Conservation (phyloP, 176 grass and related monocot genomes). For the Sorghum bicolor region DNA sequence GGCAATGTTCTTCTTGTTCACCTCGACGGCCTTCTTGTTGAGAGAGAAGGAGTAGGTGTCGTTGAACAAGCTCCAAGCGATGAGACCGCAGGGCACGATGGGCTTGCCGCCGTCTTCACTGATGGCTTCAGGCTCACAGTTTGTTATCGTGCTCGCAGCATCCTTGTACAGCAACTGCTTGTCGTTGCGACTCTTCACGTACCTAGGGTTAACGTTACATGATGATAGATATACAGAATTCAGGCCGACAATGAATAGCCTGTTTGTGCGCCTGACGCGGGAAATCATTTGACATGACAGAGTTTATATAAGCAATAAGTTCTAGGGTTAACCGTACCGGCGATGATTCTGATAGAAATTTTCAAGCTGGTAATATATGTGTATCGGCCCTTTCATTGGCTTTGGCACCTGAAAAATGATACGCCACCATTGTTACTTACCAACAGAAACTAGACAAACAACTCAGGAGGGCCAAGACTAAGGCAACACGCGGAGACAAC, state of each 20-base stretch:
- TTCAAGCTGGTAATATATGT: constrained; percentile 83
- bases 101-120: constrained; percentile 42
- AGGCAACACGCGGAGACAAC: too few species aligned
- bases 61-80: constrained; percentile 94
- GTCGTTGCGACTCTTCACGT: constrained; percentile 81
- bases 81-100: constrained; percentile 89
- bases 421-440: not conserved
- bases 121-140: constrained; percentile 66
- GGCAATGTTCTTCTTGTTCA: constrained; percentile 91
- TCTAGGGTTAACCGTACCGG: constrained; percentile 65
- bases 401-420: constrained; percentile 71
- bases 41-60: constrained; percentile 74
- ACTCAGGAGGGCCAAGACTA: too few species aligned
- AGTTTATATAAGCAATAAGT: not conserved
- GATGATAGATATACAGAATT: not conserved
- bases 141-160: constrained; percentile 17
- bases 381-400: constrained; percentile 69
- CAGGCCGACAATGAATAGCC: too few species aligned
- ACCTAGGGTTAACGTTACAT: constrained; percentile 29
- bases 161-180: constrained; percentile 54
- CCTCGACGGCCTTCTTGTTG: constrained; percentile 43
- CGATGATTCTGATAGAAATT: constrained; percentile 97
- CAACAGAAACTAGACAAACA: too few species aligned
- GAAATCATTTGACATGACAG: not conserved
- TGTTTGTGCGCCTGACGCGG: too few species aligned